Conservation (phyloP, 1,284 basidiomycete genomes). For the Exobasidium cylindrosporum region DNA sequence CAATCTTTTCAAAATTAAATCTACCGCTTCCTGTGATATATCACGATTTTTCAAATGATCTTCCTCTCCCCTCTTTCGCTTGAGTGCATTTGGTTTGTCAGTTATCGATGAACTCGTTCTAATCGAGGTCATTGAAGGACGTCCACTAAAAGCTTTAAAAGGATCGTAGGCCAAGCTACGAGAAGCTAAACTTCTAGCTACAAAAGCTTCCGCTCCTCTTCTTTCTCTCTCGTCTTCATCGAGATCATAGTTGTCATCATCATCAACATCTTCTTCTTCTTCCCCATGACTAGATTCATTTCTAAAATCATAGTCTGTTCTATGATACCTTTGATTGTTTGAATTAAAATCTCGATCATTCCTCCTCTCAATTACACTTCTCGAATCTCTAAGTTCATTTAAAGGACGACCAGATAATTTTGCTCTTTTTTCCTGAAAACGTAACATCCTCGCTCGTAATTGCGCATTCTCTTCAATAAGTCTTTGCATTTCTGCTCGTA, state of each 20-base stretch:
- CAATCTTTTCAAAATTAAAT: neutral
- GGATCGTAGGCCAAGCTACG: slow-evolving; percentile 4
- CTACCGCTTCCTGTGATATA: neutral
- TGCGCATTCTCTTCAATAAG: slow-evolving; percentile 12
- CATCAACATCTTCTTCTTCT: neutral
- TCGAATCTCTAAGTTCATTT: neutral
- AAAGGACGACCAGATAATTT: neutral
- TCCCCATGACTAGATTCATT: neutral
- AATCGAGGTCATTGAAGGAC: too few relatives aligned
- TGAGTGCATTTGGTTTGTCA: too few relatives aligned
- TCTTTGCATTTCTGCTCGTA: slow-evolving; percentile 10
- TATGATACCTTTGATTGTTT: neutral
- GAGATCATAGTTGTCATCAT: neutral
- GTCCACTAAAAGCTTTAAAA: neutral
- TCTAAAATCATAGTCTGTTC: neutral
- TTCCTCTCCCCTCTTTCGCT: neutral
- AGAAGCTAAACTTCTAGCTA: neutral
- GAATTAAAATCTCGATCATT: neutral
- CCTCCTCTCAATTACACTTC: neutral
- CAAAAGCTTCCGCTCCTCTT: too few relatives aligned
- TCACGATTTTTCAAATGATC: neutral
- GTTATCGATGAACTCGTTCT: too few relatives aligned
- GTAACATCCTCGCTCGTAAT: neutral
- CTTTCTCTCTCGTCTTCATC: too few relatives aligned
- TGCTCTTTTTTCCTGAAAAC: neutral